phyloP scores from a whole-genome alignment of 2,329 filamentous ascomycete species.

The Clonostachys byssicola region DNA sequence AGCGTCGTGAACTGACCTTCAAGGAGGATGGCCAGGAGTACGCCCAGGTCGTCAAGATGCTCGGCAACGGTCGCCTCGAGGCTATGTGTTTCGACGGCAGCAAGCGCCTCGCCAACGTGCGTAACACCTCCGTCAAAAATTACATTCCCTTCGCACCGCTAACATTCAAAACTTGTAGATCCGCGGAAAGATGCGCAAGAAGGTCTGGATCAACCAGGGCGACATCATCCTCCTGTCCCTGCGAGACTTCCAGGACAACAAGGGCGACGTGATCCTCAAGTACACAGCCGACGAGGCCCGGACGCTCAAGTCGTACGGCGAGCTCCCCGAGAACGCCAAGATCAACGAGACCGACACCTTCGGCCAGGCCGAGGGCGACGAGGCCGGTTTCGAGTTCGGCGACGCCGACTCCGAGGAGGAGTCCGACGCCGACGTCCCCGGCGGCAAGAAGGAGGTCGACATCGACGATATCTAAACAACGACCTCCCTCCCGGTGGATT shows the following conservation, averaged over 20 bases:
- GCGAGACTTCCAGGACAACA: constrained; percentile 91
- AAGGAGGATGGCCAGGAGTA: constrained; percentile 90
- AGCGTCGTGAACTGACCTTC: constrained; percentile 98
- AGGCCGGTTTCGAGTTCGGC: constrained; percentile 98
- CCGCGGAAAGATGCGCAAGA: constrained; percentile 97
- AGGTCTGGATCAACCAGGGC: constrained; percentile 99
- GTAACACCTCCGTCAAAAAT: constrained; percentile 7
- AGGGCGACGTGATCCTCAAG: constrained; percentile 96
- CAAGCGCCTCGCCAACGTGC: constrained; percentile 35
- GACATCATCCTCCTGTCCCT: constrained; percentile 88
- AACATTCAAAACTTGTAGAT: constrained; percentile 17
- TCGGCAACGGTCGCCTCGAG: constrained; percentile 90
- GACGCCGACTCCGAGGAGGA: constrained; percentile 70
- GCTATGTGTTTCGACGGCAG: constrained; percentile 89
- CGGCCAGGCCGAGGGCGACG: constrained; percentile 86
- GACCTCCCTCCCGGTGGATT: background rate
- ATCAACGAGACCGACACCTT: constrained; percentile 99
- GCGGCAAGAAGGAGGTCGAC: constrained; percentile 74
- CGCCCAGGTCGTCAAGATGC: constrained; percentile 71
- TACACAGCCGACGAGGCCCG: constrained; percentile 95
- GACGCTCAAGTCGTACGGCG: constrained; percentile 92
- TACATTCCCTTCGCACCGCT: constrained; percentile 35
- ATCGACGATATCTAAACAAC: constrained; percentile 86
- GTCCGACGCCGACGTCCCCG: constrained; percentile 43
- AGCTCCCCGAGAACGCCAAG: constrained; percentile 95